phyloP scores from a whole-genome alignment of 495 filamentous ascomycete species.

The Neurospora sp. region DNA sequence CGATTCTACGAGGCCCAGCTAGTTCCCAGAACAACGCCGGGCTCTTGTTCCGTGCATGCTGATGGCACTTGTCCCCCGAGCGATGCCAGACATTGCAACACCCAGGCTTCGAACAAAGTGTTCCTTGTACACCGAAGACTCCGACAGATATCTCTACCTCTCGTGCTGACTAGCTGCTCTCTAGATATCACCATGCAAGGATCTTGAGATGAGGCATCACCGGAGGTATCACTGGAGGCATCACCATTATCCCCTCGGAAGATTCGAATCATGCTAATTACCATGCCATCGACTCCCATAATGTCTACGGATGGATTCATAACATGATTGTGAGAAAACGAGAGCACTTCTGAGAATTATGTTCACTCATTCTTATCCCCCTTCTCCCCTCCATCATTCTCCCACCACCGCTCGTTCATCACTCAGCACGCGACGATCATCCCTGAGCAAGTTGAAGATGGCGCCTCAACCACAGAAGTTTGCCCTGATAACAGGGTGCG shows the following conservation, averaged over 20 bases:
- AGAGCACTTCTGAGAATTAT: neutral
- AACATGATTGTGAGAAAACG: neutral
- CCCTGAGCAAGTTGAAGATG: neutral
- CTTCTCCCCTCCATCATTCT: neutral
- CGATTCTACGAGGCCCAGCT: neutral
- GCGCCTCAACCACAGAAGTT: neutral
- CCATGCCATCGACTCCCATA: neutral
- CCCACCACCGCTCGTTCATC: neutral
- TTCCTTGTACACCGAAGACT: neutral
- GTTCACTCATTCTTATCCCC: neutral
- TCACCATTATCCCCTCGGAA: neutral
- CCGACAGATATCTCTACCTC: neutral
- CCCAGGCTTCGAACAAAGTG: neutral
- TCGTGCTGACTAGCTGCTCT: neutral
- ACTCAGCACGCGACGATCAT: neutral
- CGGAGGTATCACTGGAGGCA: neutral
- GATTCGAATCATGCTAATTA: neutral
- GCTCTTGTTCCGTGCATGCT: neutral
- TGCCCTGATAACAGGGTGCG: neutral
- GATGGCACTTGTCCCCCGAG: neutral
- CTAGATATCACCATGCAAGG: neutral
- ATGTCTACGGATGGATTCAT: neutral
- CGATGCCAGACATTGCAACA: neutral
- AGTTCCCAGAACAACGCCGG: neutral
- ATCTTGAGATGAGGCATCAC: neutral